These are phyloP conservation scores for Ensete glaucum DNA, from an alignment of 176 grass and related monocot species.

Conservation along the genomic window DNA sequence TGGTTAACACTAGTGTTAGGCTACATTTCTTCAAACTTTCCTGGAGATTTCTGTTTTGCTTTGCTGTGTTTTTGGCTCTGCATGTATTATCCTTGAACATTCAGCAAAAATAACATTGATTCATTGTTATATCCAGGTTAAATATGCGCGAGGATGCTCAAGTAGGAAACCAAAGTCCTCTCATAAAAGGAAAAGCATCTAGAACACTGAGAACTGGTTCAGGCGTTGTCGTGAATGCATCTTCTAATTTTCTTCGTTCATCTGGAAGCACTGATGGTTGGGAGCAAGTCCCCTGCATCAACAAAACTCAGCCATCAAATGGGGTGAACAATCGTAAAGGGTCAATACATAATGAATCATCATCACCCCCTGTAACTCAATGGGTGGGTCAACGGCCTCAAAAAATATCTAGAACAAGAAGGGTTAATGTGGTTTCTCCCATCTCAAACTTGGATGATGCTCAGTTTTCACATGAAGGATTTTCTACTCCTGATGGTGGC, in stretches of 20 bases:
- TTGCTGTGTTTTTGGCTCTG: no score
- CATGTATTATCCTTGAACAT: constrained; percentile 11
- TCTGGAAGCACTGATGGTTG: constrained; percentile 48
- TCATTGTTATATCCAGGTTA: constrained; percentile 24
- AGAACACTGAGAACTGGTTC: constrained; percentile 59
- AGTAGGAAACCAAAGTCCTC: constrained; percentile 40
- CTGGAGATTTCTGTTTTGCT: no score
- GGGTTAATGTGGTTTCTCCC: constrained; percentile 78
- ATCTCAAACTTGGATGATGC: constrained; percentile 77
- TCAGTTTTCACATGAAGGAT: constrained; percentile 47
- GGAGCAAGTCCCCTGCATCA: constrained; percentile 42
- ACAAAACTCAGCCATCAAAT: constrained; percentile 48
- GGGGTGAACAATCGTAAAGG: constrained; percentile 48
- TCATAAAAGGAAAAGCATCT: constrained; percentile 76
- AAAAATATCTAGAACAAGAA: constrained; percentile 75
- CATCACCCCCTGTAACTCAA: constrained; percentile 56
- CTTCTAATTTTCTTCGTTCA: constrained; percentile 51
- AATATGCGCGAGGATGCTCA: constrained; percentile 53
- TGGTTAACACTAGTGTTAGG: no score
- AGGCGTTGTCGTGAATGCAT: constrained; percentile 42
- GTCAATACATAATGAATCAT: constrained; percentile 34
- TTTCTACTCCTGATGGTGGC: constrained; percentile 36
- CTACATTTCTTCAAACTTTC: no score
- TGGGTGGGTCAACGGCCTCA: constrained; percentile 72
- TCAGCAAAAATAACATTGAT: not conserved